Base-by-base conservation (phyloP, 2,329 filamentous ascomycete species). In the Fusarium napiforme region DNA sequence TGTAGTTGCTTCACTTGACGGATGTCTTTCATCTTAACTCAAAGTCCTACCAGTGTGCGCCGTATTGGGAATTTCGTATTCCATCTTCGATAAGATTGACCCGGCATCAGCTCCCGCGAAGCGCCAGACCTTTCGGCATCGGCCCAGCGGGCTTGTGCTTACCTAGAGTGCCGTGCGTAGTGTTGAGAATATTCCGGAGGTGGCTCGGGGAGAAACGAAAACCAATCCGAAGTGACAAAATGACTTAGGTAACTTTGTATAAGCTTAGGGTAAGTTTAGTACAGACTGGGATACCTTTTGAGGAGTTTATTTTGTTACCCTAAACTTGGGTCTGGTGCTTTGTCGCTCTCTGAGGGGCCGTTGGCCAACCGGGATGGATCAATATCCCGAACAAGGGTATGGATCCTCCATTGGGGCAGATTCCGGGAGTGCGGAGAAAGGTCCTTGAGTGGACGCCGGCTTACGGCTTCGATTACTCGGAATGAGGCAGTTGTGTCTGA, bases 331-430 rank as follows among this genome's bases (percentile, higher is more conserved):
- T 18, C 3, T 9, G 16, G 9, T 37, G 16, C 18, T 18, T 37
- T 18, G 8, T 37, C 9, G 16, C 36, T 37, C 36, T 4, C 36
- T 37, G 36, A 37, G 16, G 16, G 36, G 9, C 36, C 36, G n/a
- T 8, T 53, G 4, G 6, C 56, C 43, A 47, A 47, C 40, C 40
- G 40, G 21, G 28, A 23, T 34, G 23, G 47, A 7, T 21, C 36
- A 55, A 61, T 56, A 61, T 55, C 34, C 59, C 59, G 59, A 43
- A 19, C 59, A 55, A 23, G 59, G 59, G 47, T 55, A 9, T 43
- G 30, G 23, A 55, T 61, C 59, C 59, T 28, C 18, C n/a, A 19
- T 28, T 18, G 46, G 36, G 5, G 16, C 5, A 34, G 30, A 0
- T 19, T 36, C 16, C 16, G 47, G 52, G 15, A 28, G 34, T 28